Base-by-base conservation (phyloP, 495 filamentous ascomycete genomes). In the Cercophora newfieldiana region DNA sequence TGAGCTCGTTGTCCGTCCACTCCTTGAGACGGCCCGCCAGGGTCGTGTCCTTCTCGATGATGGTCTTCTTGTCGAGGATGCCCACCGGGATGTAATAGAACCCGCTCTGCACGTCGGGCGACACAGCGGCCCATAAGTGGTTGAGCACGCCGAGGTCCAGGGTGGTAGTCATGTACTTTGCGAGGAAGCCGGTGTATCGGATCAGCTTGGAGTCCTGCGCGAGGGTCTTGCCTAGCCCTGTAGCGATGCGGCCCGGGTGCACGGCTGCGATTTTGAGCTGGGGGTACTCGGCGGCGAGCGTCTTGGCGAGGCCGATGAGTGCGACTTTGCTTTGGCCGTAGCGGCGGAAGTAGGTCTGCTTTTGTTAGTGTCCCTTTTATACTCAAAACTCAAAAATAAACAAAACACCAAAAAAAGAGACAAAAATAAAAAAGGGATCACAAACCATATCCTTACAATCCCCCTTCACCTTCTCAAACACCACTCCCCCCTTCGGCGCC, bases 261-360 rank as follows among this genome's bases (percentile, higher is more conserved):
- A 57, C 30, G 6, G 54, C 54, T n/a, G 54, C 54, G 24, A 30
- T n/a, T 57, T 57, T 57, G 54, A 57, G 22, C 16, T 28, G 21
- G 1, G 54, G 54, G 26, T 31, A 57, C 25, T 30, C 28, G 2
- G 16, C 5, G 2, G 54, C 54, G 6, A 57, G 26, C 22, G 29
- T 8, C 26, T 57, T 57, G 22, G 54, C 22, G 24, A 57, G 19
- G 24, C 25, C 54, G 16, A 57, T 57, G 6, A 57, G 26, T 25
- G 54, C 54, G 4, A 57, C 26, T n/a, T 57, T 57, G 26, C 25
- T 30, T 25, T 57, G 54, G 14, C 54, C 54, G 54, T 57, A 57
- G 24, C 54, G 54, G 8, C 19, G 8, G 26, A 29, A 57, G 26
- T 57, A 26, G 7, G 16, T 26, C 54, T 53, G n/a, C 22, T 22